Evolutionary conservation across 805 yeast genomes (phyloP).

Genomic region (Zygotorulaspora danielsina): DNA sequence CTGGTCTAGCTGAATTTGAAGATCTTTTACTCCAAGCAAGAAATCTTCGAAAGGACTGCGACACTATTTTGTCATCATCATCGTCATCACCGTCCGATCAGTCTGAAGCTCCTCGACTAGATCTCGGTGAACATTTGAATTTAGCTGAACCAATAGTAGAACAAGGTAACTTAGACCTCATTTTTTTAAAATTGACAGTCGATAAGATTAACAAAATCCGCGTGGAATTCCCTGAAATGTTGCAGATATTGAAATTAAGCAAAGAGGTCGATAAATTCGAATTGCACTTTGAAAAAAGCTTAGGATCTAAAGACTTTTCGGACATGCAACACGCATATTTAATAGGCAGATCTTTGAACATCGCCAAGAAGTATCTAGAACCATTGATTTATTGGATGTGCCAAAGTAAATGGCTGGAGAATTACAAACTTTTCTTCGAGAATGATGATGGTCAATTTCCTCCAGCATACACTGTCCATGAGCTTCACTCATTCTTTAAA

Average conservation of each 20-base stretch:
- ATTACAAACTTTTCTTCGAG: constrained; percentile 16
- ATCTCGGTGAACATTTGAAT: constrained; percentile 9
- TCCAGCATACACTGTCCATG: constrained; percentile 10
- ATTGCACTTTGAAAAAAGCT: constrained; percentile 3
- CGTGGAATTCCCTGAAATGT: constrained; percentile 17
- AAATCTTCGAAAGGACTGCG: constrained; percentile 3
- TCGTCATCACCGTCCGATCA: background rate
- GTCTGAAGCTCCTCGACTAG: background rate
- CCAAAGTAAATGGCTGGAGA: constrained; percentile 25
- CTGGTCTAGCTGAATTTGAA: background rate
- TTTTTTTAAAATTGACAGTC: constrained; percentile 4
- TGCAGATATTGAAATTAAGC: constrained; percentile 5
- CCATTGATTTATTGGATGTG: constrained; percentile 12
- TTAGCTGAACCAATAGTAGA: constrained; percentile 6
- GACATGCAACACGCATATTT: constrained; percentile 10
- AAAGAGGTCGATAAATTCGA: constrained; percentile 8
- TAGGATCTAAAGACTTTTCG: constrained; percentile 8
- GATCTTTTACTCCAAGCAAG: constrained; percentile 1
- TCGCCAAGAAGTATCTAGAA: constrained; percentile 14
- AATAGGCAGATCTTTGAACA: constrained; percentile 14
- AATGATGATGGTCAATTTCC: constrained; percentile 10
- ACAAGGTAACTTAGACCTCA: constrained; percentile 4
- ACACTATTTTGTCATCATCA: background rate
- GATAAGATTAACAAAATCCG: constrained; percentile 6
- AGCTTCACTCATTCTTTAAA: constrained; percentile 16